These are phyloP conservation scores for Zygosaccharomyces sapae DNA, from an alignment of 1,139 yeast species.

Conservation along the genomic window DNA sequence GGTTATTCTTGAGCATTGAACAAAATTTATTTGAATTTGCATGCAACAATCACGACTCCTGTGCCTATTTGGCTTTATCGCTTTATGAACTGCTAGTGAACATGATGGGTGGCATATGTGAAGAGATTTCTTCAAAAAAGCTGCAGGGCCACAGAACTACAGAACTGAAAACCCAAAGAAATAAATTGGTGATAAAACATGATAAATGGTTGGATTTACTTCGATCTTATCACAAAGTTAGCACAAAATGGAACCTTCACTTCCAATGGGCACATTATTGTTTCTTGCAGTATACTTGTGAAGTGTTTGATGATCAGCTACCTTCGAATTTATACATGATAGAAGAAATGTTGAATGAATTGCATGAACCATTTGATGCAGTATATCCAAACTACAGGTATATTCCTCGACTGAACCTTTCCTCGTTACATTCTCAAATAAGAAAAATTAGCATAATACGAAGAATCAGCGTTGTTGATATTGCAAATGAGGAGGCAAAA, in stretches of 20 bases:
- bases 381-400: constrained; percentile 47
- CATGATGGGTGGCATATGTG: constrained; percentile 28
- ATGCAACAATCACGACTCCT: constrained; percentile 9
- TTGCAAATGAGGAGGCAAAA: constrained; percentile 35
- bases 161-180: constrained; percentile 30
- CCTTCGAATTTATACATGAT: constrained; percentile 30
- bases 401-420: constrained; percentile 55
- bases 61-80: constrained; percentile 33
- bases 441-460: constrained; percentile 39
- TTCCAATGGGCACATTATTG: constrained; percentile 43
- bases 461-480: constrained; percentile 35
- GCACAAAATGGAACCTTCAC: constrained; percentile 24
- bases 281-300: constrained; percentile 38
- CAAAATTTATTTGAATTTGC: constrained; percentile 22
- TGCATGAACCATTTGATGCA: constrained; percentile 15
- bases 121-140: constrained; percentile 26
- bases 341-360: constrained; percentile 26
- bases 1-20: constrained; percentile 38
- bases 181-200: constrained; percentile 37
- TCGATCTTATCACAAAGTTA: constrained; percentile 16
- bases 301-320: constrained; percentile 28
- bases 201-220: constrained; percentile 40
- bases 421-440: constrained; percentile 55
- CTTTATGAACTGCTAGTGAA: constrained; percentile 60
- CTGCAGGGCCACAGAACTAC: constrained; percentile 29